A percentile compares a stretch with the other conserved stretches of the same genome.
Evolutionary conservation across 345 rosid genomes (phyloP).

Genomic region (Aurinia saxatilis): DNA sequence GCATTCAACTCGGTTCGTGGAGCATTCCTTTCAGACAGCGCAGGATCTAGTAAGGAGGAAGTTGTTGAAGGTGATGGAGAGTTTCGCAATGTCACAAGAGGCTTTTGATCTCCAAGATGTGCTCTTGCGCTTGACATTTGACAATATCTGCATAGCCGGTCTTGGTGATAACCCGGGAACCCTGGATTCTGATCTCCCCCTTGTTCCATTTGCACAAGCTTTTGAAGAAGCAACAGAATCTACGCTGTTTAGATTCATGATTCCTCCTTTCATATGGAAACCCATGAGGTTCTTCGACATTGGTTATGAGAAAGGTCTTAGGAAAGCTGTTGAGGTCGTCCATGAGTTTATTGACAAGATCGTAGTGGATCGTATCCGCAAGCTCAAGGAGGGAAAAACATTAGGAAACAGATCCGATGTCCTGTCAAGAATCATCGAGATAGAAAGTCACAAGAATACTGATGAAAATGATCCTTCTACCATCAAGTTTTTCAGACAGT

Average conservation of each 20-base stretch:
- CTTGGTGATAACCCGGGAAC: constrained; percentile 62
- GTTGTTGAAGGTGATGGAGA: constrained; percentile 48
- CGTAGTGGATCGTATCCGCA: constrained; percentile 34
- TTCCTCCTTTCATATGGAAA: constrained; percentile 51
- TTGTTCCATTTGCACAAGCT: constrained; percentile 37
- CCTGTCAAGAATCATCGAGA: constrained; percentile 50
- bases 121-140: constrained; percentile 53
- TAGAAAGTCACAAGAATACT: constrained; percentile 31
- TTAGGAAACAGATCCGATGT: constrained; percentile 34
- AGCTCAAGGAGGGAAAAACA: constrained; percentile 31
- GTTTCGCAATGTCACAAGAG: constrained; percentile 14
- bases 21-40: constrained; percentile 31
- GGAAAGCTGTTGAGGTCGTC: constrained; percentile 36
- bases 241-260: constrained; percentile 42
- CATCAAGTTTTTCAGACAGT: constrained; percentile 31
- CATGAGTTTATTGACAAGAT: constrained; percentile 38
- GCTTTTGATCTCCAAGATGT: constrained; percentile 58
- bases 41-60: constrained; percentile 44
- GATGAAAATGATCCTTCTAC: constrained; percentile 27
- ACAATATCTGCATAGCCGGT: constrained; percentile 57
- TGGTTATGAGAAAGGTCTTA: constrained; percentile 51
- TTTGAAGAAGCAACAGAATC: constrained; percentile 54
- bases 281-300: constrained; percentile 38
- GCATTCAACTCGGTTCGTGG: constrained; percentile 34
- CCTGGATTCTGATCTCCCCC: constrained; percentile 31